phyloP scores from a whole-genome alignment of 2,329 filamentous ascomycete species.

The Neofusicoccum sp. region DNA sequence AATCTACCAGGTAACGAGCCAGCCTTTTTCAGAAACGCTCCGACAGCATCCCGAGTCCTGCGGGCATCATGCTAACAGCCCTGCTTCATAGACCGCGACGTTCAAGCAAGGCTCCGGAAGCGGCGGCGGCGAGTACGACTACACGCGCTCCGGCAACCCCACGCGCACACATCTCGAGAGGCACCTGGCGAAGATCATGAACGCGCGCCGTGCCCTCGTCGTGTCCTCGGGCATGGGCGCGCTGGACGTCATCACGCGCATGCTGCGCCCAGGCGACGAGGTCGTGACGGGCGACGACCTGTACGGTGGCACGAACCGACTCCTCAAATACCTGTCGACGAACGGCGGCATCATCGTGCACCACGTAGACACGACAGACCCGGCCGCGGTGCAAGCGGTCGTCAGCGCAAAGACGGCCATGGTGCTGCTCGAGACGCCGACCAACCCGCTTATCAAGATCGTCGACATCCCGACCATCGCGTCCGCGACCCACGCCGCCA shows the following conservation, averaged over 20 bases:
- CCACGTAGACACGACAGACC: conserved; percentile 89
- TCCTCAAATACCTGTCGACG: conserved; percentile 86
- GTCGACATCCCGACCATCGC: conserved; percentile 86
- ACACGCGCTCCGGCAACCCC: conserved; percentile 95
- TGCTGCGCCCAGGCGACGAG: conserved; percentile 89
- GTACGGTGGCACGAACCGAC: conserved; percentile 90
- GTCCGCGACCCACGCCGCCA: conserved; percentile 70
- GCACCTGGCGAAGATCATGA: conserved; percentile 99
- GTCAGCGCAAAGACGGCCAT: conserved; percentile 83
- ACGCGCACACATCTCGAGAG: conserved; percentile 94
- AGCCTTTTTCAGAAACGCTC: too few relatives aligned
- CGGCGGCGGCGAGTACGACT: conserved; percentile 88
- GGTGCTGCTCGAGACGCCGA: conserved; percentile 94
- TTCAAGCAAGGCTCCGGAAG: conserved; percentile 92
- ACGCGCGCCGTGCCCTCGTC: conserved; percentile 82
- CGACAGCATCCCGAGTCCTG: too few relatives aligned
- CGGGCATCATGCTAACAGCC: too few relatives aligned
- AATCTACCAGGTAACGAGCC: conserved; percentile 87
- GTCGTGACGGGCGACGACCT: conserved; percentile 96
- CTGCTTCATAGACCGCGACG: conserved; percentile 67
- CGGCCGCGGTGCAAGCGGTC: conserved; percentile 66
- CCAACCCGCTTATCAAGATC: conserved; percentile 97
- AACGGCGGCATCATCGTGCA: conserved; percentile 91
- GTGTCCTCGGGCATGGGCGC: conserved; percentile 98
- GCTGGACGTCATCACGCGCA: conserved; percentile 88